phyloP scores from a whole-genome alignment of 768 basidiomycete species.

The Amanita brunnescens region DNA sequence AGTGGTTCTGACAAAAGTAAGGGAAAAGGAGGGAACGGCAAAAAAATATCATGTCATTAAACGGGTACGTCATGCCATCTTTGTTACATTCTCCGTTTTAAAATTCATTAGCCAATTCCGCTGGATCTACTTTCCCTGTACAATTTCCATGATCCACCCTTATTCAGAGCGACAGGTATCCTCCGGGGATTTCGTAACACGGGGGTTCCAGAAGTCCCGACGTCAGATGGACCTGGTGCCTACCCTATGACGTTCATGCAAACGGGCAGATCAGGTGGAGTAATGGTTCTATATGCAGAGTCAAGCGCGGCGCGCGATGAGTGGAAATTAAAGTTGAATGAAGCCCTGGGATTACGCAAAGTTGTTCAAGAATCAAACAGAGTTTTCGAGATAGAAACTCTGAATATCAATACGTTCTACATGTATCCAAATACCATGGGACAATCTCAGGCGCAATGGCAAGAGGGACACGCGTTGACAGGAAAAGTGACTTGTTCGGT shows the following conservation, averaged over 20 bases:
- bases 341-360: conserved; percentile 77
- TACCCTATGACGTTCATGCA: conserved; percentile 88
- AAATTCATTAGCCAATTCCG: conserved; percentile 67
- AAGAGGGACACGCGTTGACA: conserved; percentile 54
- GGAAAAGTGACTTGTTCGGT: conserved; percentile 94
- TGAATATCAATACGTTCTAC: conserved; percentile 84
- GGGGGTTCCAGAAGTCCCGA: conserved; percentile 17
- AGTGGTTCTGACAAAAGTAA: conserved; percentile 89
- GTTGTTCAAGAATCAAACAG: conserved; percentile 91
- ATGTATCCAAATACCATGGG: conserved; percentile 56
- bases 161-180: conserved; percentile 65
- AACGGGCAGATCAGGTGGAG: conserved; percentile 79
- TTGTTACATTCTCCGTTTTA: conserved; percentile 9
- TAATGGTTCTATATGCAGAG: conserved; percentile 85
- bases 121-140: conserved; percentile 83
- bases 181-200: conserved; percentile 51
- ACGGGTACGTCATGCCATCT: conserved; percentile 40
- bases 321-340: conserved; percentile 86
- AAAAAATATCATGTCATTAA: conserved; percentile 79
- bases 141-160: conserved; percentile 73
- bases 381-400: conserved; percentile 87
- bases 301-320: conserved; percentile 63
- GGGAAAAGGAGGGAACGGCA: conserved; percentile 64
- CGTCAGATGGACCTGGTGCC: conserved; percentile 43
- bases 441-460: conserved; percentile 50